Base-by-base conservation (phyloP, 257 asterid species). In the Ilex asprella region DNA sequence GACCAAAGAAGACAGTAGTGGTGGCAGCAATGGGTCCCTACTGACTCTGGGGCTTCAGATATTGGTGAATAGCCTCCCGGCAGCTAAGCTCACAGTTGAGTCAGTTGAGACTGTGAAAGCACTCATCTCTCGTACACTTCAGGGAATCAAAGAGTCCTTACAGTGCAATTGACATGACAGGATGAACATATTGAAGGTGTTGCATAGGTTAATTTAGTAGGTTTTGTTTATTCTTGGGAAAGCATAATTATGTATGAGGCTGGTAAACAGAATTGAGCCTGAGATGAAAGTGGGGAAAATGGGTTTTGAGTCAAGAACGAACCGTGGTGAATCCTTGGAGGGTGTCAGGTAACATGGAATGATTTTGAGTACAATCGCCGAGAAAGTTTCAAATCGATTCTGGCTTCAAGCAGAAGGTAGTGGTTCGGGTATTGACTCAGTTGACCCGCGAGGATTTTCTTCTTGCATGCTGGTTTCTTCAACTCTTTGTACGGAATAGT, bases 361-460 rank as follows among this genome's bases (percentile, higher is more conserved):
- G 47, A 41, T 41, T 41, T 0, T 41, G 47, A 41, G 7, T 41
- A 41, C 10, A 41, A 41, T 41, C 0, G 7, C 1, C 47, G 7
- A 41, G 12, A 41, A 1, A 7, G 7, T 41, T 6, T 7, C 12
- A 41, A 41, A 6, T 41, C 12, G 47, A 15, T 44, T 30, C 27
- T 16, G 16, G 58, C 30, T 2, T 50, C 67, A 53, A 69, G 41
- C 7, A 4, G 41, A 53, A 70, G 82, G 76, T 72, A 73, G 79
- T 72, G 96, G 98, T 91, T 91, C 94, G 96, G 88, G 88, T 75
- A 91, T 84, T 86, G 98, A 88, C 98, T 88, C 76, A 43, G 64
- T 67, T 64, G 67, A 55, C 59, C 65, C 72, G 65, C 52, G 12
- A 56, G 7, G 58, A 39, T 59, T 12, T 39, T 39, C 16, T 35